Evolutionary conservation across 257 asterid genomes (phyloP), one percentile per base, ranked within the genome.

Genomic region (Solanum acaule): DNA sequence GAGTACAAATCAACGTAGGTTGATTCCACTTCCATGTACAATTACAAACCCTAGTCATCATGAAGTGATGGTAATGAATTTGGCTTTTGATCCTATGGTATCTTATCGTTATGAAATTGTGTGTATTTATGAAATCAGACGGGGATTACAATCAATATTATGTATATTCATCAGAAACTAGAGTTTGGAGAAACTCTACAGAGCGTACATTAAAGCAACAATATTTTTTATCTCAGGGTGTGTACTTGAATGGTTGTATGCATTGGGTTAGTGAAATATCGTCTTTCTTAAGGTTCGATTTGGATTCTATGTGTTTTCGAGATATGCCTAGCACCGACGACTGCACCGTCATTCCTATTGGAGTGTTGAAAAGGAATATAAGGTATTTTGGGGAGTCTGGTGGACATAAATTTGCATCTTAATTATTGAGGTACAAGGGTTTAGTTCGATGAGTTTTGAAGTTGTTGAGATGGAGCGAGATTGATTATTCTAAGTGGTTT

Each of bases 41-140:
- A 44, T 12, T 44, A 44, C 49, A 44, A 44, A 44, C 49, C 49
- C 14, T 44, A 11, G 15, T 12, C 49, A 44, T 44, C 49, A 44
- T 44, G 49, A 44, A 4, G 49, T 44, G 49, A 44, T 37, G 31
- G 61, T 72, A n/a, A 31, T 90, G 25, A 79, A 79, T 81, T 52
- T 88, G 46, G 82, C 52, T 11, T 88, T 86, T 72, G 86, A 90
- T 59, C 89, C 89, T 10, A 3, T 72, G 3, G 78, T 52, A 5
- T 86, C 88, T 9, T 78, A 90, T 59, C 27, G 61, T 18, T 90
- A 78, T 79, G 81, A 23, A 49, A 35, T 90, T 37, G 23, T 88
- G 1, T 82, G 63, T 22, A 34, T 72, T 72, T 13, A 88, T 89
- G 84, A 40, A 22, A 18, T 56, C 63, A 9, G 18, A 52, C 9